Evolutionary conservation across 164 flowering plant species (phyloP).

Genomic region (Chloranthus sessilifolius): DNA sequence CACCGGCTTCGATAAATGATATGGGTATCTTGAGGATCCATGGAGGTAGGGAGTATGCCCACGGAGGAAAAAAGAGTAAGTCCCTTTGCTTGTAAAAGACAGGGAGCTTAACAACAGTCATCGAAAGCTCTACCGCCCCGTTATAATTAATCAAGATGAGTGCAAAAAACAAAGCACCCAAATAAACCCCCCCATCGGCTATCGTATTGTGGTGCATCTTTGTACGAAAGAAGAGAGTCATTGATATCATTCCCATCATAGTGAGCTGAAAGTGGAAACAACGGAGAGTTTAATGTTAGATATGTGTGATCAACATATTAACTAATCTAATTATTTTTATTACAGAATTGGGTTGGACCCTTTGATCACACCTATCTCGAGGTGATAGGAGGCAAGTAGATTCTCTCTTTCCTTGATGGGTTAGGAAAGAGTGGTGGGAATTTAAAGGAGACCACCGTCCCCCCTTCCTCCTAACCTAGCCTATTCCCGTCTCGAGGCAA

Average conservation of each 20-base stretch:
- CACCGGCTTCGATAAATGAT: constrained; percentile 6
- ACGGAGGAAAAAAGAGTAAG: constrained; percentile 15
- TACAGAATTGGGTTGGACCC: too few relatives aligned
- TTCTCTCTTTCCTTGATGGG: too few relatives aligned
- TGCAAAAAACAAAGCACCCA: constrained; percentile 16
- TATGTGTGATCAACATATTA: too few relatives aligned
- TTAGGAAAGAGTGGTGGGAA: too few relatives aligned
- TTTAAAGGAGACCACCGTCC: too few relatives aligned
- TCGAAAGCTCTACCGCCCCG: constrained; percentile 14
- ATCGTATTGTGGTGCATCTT: constrained; percentile 14
- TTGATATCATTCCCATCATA: constrained; percentile 6
- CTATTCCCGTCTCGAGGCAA: too few relatives aligned
- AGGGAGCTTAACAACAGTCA: constrained; percentile 17
- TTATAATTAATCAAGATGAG: constrained; percentile 7
- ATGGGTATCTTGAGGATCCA: constrained; percentile 20
- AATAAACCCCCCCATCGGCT: constrained; percentile 8
- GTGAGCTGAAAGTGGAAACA: constrained; percentile 7
- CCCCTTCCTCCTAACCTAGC: too few relatives aligned
- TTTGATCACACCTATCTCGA: too few relatives aligned
- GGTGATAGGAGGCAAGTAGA: too few relatives aligned
- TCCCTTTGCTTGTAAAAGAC: constrained; percentile 23
- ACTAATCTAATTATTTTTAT: too few relatives aligned
- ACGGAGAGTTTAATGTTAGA: neutral
- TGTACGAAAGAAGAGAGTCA: constrained; percentile 17
- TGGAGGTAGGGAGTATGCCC: constrained; percentile 18